A percentile compares a stretch with the other conserved stretches of the same genome.
Evolutionary conservation across 345 rosid genomes (phyloP).

Genomic region (Brassica cretica): DNA sequence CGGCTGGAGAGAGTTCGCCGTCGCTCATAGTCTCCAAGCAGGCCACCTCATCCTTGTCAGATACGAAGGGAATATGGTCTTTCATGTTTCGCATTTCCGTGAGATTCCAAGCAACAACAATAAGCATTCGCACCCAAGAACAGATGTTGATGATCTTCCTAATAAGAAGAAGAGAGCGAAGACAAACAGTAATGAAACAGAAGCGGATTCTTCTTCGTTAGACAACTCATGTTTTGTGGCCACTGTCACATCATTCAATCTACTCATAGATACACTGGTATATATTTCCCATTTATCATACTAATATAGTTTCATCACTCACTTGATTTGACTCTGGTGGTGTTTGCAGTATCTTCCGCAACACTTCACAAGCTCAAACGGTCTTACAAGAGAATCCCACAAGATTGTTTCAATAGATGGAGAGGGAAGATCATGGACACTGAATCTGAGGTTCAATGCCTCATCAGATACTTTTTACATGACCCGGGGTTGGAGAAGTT

Average conservation of each 20-base stretch:
- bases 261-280: neutral
- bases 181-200: neutral
- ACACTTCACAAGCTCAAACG: neutral
- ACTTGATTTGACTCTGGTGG: neutral
- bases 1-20: conserved; percentile 21
- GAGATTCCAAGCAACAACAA: neutral
- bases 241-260: neutral
- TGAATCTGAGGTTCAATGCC: neutral
- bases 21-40: conserved; percentile 1
- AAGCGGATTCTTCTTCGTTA: neutral
- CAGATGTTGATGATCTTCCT: neutral
- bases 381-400: neutral
- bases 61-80: conserved; percentile 16
- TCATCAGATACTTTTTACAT: neutral
- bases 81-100: neutral
- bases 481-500: neutral
- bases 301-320: neutral
- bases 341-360: conserved; percentile 1
- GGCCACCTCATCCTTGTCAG: conserved; percentile 12
- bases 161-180: conserved; percentile 14
- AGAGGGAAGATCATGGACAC: neutral
- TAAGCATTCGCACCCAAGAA: neutral
- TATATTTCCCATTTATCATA: neutral
- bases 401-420: neutral
- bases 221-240: neutral